Evolutionary conservation across 2,329 filamentous ascomycete genomes (phyloP).

Genomic region (Hypoxylon sp.): DNA sequence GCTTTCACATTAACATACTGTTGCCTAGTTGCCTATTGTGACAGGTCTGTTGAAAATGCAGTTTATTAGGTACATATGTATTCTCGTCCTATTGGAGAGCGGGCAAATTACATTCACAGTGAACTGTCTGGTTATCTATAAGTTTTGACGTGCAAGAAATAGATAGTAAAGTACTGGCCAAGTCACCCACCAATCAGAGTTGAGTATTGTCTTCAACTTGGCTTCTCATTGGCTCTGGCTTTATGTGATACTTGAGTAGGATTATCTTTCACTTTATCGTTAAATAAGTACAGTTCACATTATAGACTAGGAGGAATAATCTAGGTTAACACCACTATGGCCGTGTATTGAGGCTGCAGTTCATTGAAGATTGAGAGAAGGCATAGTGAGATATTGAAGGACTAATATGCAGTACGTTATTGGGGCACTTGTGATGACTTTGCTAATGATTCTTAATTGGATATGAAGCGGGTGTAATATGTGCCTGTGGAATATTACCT

Average conservation of each 20-base stretch:
- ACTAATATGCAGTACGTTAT: neutral
- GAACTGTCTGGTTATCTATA: neutral
- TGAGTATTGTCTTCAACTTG: neutral
- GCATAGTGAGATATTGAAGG: neutral
- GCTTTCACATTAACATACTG: neutral
- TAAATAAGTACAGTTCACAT: neutral
- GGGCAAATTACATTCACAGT: conserved; percentile 2
- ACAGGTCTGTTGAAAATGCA: neutral
- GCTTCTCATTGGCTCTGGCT: neutral
- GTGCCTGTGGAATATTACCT: too few relatives aligned
- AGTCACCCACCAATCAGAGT: neutral
- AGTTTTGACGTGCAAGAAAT: neutral
- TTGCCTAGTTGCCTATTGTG: conserved; percentile 11
- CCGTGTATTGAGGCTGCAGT: neutral
- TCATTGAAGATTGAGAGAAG: neutral
- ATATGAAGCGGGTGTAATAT: too few relatives aligned
- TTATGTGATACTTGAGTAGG: neutral
- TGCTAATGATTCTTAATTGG: too few relatives aligned
- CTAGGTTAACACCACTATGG: neutral
- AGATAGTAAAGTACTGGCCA: neutral
- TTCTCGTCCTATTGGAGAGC: neutral
- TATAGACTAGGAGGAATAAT: neutral
- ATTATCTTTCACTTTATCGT: neutral
- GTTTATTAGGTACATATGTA: neutral
- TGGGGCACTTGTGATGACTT: too few relatives aligned